Evolutionary conservation across 257 asterid species (phyloP), one percentile per base, ranked within the genome.

Genomic region (Anisodus tanguticus): DNA sequence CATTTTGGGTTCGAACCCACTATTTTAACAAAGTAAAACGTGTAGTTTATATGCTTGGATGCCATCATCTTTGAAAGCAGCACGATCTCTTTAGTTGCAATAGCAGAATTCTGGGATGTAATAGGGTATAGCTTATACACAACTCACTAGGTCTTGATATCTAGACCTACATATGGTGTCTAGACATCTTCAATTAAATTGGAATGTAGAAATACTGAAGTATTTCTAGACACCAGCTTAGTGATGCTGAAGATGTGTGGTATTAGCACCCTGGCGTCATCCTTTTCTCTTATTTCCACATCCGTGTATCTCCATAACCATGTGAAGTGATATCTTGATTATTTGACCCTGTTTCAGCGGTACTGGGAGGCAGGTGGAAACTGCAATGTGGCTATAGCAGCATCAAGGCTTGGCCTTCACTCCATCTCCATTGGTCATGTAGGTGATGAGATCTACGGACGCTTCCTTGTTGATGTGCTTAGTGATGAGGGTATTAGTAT

Each of bases 361-460:
- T 90, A 90, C 89, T 96, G 99, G 98, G 99, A 94, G 88, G 99
- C 99, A 22, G 99, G 99, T 87, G 99, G 99, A 66, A 96, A 96
- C 85, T 92, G 98, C 90, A 94, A 96, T 90, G 90, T 93, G 97
- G 98, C 97, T 85, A 93, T 96, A 89, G 98, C 99, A 88, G 97
- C 99, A 74, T 92, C 99, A 81, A 94, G 99, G 83, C 88, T 96
- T 85, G 99, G 99, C 69, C 98, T 96, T 86, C 88, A 74, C 4
- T 93, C 93, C 55, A 85, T 80, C 82, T 60, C 98, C 39, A 85
- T 96, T 86, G 98, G 98, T 76, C 95, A 93, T 78, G 93, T 93
- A 87, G 98, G 99, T 63, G 86, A 88, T 58, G 99, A 94, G 84
- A 90, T 92, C 80, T 96, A 96, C 82, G 99, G 99, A 1, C 87